Conservation (phyloP, 2,329 filamentous ascomycete species). For the Pseudocercospora eumusae region DNA sequence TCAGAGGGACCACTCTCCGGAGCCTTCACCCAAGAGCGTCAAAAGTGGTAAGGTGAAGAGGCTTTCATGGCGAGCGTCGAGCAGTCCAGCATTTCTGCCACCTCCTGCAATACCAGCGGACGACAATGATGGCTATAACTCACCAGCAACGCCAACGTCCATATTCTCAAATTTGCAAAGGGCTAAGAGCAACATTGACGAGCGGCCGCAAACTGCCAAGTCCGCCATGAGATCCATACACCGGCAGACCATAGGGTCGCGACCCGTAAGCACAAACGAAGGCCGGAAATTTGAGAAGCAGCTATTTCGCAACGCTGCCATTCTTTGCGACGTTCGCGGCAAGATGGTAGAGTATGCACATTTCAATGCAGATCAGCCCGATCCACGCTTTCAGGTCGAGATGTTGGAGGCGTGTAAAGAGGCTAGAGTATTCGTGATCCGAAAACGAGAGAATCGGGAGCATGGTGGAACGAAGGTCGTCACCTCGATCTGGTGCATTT, state of each 20-base stretch:
- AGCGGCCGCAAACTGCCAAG: conserved; percentile 19
- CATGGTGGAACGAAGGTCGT: conserved; percentile 43
- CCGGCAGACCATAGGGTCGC: conserved; percentile 10
- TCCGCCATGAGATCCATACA: conserved; percentile 10
- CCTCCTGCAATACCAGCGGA: conserved; percentile 24
- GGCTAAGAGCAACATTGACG: conserved; percentile 17
- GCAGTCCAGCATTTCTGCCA: conserved; percentile 21
- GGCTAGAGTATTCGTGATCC: conserved; percentile 47
- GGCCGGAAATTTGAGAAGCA: conserved; percentile 42
- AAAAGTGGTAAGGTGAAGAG: conserved; percentile 4
- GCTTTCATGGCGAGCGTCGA: conserved; percentile 16
- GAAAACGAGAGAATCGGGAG: conserved; percentile 45
- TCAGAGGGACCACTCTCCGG: neutral
- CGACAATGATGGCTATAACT: conserved; percentile 5
- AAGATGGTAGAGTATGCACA: conserved; percentile 47
- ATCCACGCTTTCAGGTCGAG: conserved; percentile 42
- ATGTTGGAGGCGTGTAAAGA: conserved; percentile 44
- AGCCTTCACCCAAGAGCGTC: neutral
- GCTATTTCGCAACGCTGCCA: conserved; percentile 48
- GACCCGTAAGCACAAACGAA: conserved; percentile 9
- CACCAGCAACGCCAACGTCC: conserved; percentile 26
- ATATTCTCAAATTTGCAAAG: conserved; percentile 20
- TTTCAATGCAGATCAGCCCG: conserved; percentile 40
- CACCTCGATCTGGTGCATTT: conserved; percentile 50
- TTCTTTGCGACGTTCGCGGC: conserved; percentile 48